Evolutionary conservation across 2,329 filamentous ascomycete genomes (phyloP), one percentile per base, ranked within the genome.

Genomic region (Lachnellula suecica): DNA sequence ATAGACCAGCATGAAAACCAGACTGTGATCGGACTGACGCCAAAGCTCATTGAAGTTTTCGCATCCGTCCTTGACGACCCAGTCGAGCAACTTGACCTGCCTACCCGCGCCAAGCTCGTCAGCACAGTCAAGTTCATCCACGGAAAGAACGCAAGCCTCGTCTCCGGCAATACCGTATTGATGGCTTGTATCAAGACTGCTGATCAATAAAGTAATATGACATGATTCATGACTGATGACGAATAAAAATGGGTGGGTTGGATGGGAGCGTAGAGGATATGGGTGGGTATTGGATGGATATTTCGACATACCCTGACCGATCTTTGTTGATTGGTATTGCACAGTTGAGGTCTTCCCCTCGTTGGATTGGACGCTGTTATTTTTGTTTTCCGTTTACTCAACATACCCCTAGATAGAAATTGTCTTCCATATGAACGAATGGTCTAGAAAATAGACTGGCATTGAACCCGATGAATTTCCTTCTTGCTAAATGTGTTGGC

Each of bases 1-100:
- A 27, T 57, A 84, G 81, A 91, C 70, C 81, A 87, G 62, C 75
- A 80, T 57, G 80, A 83, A 59, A 87, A 93, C 71, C 74, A 79
- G 11, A 87, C 84, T 2, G 79, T 92, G 43, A 82, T 85, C 70
- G 77, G 82, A 63, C 78, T 91, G 43, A 91, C 89, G 4, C 79
- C 83, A 34, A 79, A 83, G 66, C 77, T 94, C 52, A 74, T 91
- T 59, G 79, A 82, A 11, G 72, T 92, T 53, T 88, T 94, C 61
- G 82, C 89, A 67, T 78, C 88, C 65, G 88, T 92, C 17, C 78
- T 93, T 51, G 75, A 79, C 52, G 79, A 83, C 44, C 88, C 88
- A 1, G 79, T 88, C 70, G 87, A 89, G 54, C 89, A 94, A 75
- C 78, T 94, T 38, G 85, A 88, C 64, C 78, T 82, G 8, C 84